These are phyloP conservation scores for Sphaerosporella brunnea DNA, from an alignment of 495 filamentous ascomycete genomes.

Conservation along the genomic window DNA sequence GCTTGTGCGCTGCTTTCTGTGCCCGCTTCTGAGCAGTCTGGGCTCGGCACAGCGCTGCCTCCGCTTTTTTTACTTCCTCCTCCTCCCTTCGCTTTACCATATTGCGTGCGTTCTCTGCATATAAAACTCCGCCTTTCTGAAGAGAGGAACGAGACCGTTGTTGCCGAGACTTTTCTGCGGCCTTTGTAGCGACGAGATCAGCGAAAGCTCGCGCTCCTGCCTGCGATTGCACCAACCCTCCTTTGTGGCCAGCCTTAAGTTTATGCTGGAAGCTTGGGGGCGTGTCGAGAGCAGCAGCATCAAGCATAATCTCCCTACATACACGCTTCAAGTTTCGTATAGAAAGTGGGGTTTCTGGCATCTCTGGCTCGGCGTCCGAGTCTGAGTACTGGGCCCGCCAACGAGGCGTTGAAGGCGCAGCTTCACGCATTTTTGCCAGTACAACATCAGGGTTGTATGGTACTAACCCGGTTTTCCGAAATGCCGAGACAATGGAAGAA, in stretches of 20 bases:
- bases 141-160: no score
- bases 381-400: not conserved
- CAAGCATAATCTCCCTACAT: not conserved
- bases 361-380: not conserved
- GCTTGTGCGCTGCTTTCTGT: not conserved
- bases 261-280: not conserved
- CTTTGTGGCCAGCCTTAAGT: not conserved
- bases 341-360: not conserved
- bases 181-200: not conserved
- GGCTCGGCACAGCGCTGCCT: not conserved
- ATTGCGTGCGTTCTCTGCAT: no score
- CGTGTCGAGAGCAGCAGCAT: not conserved
- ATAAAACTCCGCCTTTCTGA: no score
- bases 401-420: not conserved
- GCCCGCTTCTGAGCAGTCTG: not conserved
- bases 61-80: not conserved
- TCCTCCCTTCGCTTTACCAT: constrained; percentile 7
- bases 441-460: constrained; percentile 11
- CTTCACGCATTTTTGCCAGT: not conserved
- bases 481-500: constrained; percentile 4
- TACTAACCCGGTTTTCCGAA: constrained; percentile 5
- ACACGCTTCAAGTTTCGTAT: not conserved
- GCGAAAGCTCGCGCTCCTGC: not conserved
- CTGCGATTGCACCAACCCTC: not conserved
- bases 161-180: not conserved